Evolutionary conservation across 805 yeast genomes (phyloP), one percentile per base, ranked within the genome.

Genomic region (Candida caryicola): DNA sequence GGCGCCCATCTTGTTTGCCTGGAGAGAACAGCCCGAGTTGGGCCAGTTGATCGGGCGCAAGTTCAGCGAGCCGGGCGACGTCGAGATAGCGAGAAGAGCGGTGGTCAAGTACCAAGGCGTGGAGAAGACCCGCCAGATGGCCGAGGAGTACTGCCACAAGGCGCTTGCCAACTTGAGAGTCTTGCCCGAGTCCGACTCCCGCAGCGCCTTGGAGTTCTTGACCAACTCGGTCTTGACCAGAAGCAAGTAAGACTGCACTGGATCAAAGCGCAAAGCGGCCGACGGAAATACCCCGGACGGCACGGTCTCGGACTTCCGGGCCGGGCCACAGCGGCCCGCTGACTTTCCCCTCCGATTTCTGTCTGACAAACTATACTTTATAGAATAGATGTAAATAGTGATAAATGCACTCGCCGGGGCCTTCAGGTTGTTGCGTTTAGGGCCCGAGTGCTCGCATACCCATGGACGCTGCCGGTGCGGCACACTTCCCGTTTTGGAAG

Each of bases 1-100:
- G 0, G 98, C 97, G 0, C 99, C 99, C 1, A 89, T 91, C 2
- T 67, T 93, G 38, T 93, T 75, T 62, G 98, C 99, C 1, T 93
- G 99, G 99, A 81, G 77, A 53, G 78, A 83, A 52, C 80, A 78
- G 52, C 95, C 96, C 0, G 84, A 82, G 41, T 71, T 93, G 33
- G 98, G 97, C 2, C 81, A 78, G 26, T 62, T 91, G 52, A 89
- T 93, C 50, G 79, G 79, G 17, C 77, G 98, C 43, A 88, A 91
- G 60, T 93, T 93, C 61, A 71, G 75, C 32, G 66, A 77, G 40
- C 78, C 81, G 1, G 95, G 95, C 4, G 99, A 93, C 59, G 83
- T 91, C 26, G 88, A 85, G 49, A 62, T 69, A n/a, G 95, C 97
- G 2, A 74, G 89, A 23, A 65, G 66, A 29, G 82, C 88, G 5